These are phyloP conservation scores for Colletotrichum nymphaeae DNA, from an alignment of 2,329 filamentous ascomycete genomes.

Conservation along the genomic window DNA sequence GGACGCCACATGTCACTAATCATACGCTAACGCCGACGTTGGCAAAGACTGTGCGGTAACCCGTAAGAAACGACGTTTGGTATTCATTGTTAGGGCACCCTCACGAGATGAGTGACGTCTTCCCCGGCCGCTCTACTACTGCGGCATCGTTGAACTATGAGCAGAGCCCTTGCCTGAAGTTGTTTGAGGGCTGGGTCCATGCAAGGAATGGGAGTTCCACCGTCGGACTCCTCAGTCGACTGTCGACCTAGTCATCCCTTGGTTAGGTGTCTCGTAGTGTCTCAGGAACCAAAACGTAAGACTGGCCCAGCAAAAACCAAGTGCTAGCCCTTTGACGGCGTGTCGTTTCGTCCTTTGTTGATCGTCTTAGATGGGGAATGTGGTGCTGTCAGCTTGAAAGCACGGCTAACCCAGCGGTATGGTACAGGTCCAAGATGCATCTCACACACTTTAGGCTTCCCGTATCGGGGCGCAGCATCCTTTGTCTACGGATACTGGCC, in stretches of 20 bases:
- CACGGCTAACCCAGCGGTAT: constrained; percentile 10
- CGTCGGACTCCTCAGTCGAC: not conserved
- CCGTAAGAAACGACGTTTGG: not conserved
- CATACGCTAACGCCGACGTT: constrained; percentile 17
- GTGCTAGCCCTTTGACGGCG: constrained; percentile 9
- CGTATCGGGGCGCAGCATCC: constrained; percentile 15
- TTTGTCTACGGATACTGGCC: constrained; percentile 5
- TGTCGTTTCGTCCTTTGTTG: constrained; percentile 26
- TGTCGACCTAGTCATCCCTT: not conserved
- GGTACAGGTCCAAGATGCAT: constrained; percentile 1
- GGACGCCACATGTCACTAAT: constrained; percentile 23
- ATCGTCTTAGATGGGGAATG: not conserved
- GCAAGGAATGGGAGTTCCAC: not conserved
- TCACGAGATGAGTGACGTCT: not conserved
- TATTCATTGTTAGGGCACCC: not conserved
- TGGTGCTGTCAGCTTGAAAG: not conserved
- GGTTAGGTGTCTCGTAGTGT: not conserved
- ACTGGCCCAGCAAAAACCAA: constrained; percentile 1
- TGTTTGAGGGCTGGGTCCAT: not conserved
- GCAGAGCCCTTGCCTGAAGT: not conserved
- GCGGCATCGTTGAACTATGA: not conserved
- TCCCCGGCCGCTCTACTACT: not conserved
- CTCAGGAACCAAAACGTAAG: not conserved
- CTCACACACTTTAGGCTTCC: not conserved
- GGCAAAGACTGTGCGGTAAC: not conserved